Evolutionary conservation across 345 rosid genomes (phyloP).

Genomic region (Eucalyptus pauciflora): DNA sequence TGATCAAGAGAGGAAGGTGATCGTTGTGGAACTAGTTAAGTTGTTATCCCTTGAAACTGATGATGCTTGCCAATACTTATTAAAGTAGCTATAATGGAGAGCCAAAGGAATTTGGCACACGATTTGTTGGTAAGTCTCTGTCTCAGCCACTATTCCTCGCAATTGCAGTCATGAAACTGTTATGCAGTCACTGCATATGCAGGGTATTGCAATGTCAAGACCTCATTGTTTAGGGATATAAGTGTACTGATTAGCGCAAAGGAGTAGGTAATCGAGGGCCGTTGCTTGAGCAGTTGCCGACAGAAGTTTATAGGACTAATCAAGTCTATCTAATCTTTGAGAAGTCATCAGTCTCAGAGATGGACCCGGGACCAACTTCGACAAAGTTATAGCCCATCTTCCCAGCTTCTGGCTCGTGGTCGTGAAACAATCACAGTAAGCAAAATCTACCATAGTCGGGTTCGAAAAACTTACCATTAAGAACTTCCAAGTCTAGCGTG

Average conservation of each 20-base stretch:
- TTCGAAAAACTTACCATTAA: background rate
- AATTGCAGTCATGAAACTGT: accelerated
- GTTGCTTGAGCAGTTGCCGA: background rate
- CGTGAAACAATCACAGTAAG: background rate
- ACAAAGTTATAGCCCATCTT: background rate
- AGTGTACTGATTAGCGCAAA: background rate
- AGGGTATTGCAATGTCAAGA: background rate
- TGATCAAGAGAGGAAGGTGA: background rate
- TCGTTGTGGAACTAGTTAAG: background rate
- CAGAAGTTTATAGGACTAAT: background rate
- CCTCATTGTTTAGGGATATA: background rate
- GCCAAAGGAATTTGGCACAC: background rate
- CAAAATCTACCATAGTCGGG: background rate
- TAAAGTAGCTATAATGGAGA: background rate
- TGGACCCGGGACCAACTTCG: background rate
- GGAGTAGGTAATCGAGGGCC: background rate
- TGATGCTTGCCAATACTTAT: background rate
- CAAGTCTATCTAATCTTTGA: background rate
- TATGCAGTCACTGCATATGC: background rate
- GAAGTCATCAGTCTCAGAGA: background rate
- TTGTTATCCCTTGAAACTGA: background rate
- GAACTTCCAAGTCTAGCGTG: conserved; percentile 64
- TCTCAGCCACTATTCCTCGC: background rate
- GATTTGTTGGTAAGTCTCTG: background rate
- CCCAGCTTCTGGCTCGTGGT: background rate